Base-by-base conservation (phyloP, 202 grass and related monocot species). In the Eragrostis tef region DNA sequence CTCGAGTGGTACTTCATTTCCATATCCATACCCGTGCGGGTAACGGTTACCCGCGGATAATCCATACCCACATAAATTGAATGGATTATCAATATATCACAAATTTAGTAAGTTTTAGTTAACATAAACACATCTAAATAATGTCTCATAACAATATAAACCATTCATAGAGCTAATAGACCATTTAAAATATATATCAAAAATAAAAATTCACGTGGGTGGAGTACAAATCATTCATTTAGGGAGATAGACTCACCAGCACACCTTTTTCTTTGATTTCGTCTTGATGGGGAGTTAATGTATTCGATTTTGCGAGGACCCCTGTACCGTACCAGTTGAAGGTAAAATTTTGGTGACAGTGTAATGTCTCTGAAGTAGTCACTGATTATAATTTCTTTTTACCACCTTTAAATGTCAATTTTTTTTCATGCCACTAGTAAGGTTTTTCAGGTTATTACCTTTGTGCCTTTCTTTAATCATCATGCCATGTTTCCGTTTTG, bases 251-350 rank as follows among this genome's bases (percentile, higher is more conserved):
- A 67, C 9, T 74, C 67, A 61, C 31, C 31, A 45, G 66, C 44
- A 46, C 42, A 79, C 43, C 13, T 21, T 71, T 25, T 64, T 85
- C 49, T 77, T 74, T 78, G 43, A 79, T 86, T 69, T 62, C n/a
- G 60, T 72, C 72, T 61, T 82, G 67, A 78, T 78, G 60, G 63
- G 58, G 42, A 81, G 71, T 70, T 73, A 67, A 44, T 80, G 48
- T 34, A 21, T 43, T 21, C 20, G 80, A 69, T 85, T 44, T 81
- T 8, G 16, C 24, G 24, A 79, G 68, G 15, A 54, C 53, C 69
- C 59, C 53, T 46, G 68, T 74, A 74, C 13, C n/a, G n/a, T n/a
- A n/a, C n/a, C n/a, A n/a, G n/a, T 24, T 44, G 12, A 71, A 19
- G 54, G 27, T 66, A 50, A 68, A 77, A 85, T 3, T 81, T 54